These are phyloP conservation scores for Paramecium sonneborni DNA, from an alignment of 73 alveolate genomes.

Conservation along the genomic window DNA sequence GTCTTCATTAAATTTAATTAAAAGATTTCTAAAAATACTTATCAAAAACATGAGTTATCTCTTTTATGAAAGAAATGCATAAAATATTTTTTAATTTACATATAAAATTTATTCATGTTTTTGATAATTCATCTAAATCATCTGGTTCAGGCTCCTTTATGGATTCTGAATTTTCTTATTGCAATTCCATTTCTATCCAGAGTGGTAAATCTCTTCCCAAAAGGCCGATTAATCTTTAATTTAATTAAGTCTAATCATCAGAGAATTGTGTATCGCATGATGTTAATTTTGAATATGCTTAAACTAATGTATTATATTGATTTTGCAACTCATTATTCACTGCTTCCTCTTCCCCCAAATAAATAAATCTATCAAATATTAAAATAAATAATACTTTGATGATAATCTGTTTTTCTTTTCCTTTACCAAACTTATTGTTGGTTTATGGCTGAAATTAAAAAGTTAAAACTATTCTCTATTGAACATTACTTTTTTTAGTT, in stretches of 20 bases:
- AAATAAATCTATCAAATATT: neutral
- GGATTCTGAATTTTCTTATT: neutral
- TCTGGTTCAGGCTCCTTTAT: conserved; percentile 18
- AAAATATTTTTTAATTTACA: too few relatives aligned
- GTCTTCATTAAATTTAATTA: too few relatives aligned
- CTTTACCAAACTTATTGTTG: neutral
- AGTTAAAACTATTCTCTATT: neutral
- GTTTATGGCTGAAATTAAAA: conserved; percentile 30
- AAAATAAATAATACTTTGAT: neutral
- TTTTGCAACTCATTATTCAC: neutral
- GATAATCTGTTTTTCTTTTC: conserved; percentile 8
- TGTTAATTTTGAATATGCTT: neutral
- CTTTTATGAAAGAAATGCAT: too few relatives aligned
- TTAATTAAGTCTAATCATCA: neutral
- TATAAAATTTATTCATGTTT: neutral
- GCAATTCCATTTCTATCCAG: neutral
- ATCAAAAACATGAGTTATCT: too few relatives aligned
- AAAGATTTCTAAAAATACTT: too few relatives aligned
- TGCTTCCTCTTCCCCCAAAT: conserved; percentile 7
- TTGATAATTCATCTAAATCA: neutral
- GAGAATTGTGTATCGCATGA: neutral
- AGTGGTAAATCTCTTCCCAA: neutral
- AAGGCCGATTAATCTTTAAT: neutral
- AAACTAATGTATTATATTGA: neutral
- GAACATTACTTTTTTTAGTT: conserved; percentile 25